phyloP scores from a whole-genome alignment of 805 yeast species.

The Spathaspora hagerdaliae region DNA sequence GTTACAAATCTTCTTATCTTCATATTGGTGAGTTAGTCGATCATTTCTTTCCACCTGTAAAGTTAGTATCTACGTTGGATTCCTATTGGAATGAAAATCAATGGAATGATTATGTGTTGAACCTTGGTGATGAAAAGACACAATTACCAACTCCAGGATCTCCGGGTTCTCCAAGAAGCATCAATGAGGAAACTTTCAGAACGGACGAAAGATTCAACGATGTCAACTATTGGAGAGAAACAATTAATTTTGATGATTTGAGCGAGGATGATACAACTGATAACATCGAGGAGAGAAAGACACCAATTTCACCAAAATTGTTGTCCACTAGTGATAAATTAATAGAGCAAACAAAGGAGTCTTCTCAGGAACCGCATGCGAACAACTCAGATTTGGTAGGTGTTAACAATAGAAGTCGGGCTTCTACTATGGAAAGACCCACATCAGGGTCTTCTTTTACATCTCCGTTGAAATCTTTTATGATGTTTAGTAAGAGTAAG shows the following conservation, averaged over 20 bases:
- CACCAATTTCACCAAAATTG: constrained; percentile 13
- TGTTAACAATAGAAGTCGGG: constrained; percentile 7
- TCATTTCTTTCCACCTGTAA: constrained; percentile 88
- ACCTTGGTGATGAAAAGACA: neutral
- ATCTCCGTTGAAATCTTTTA: constrained; percentile 39
- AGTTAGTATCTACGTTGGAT: constrained; percentile 26
- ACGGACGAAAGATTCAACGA: constrained; percentile 71
- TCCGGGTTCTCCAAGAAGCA: constrained; percentile 20
- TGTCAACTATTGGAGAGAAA: constrained; percentile 89
- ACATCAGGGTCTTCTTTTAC: constrained; percentile 31
- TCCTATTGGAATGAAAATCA: constrained; percentile 34
- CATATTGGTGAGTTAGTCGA: constrained; percentile 92
- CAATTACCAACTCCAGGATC: constrained; percentile 11
- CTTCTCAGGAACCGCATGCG: constrained; percentile 2
- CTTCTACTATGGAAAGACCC: constrained; percentile 25
- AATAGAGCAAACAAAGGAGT: neutral
- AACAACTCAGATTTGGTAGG: constrained; percentile 6
- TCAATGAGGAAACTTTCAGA: constrained; percentile 31
- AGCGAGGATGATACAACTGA: constrained; percentile 30
- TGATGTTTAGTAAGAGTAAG: constrained; percentile 31
- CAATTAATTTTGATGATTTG: constrained; percentile 59
- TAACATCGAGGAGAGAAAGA: constrained; percentile 11
- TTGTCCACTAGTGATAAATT: constrained; percentile 9
- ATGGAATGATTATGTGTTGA: constrained; percentile 27
- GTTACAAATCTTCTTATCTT: constrained; percentile 82